A percentile compares a stretch with the other conserved stretches of the same genome.
phyloP scores from a whole-genome alignment of 176 grass and related monocot species.

The Lolium perenne region DNA sequence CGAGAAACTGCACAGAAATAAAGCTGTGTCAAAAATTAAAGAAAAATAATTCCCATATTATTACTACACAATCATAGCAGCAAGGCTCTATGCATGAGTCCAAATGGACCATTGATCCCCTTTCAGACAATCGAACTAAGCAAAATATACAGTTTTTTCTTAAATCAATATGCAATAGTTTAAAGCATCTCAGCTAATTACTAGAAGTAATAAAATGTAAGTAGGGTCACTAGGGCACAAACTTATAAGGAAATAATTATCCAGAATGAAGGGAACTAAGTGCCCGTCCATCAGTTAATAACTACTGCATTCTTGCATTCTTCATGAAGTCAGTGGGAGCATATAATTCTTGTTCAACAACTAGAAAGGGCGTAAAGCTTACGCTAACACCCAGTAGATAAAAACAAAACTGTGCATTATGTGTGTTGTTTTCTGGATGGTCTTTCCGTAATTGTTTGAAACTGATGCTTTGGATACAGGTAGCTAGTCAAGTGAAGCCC shows the following conservation, averaged over 20 bases:
- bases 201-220: background rate
- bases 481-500: background rate
- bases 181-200: background rate
- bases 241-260: slow-evolving; percentile 21
- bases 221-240: background rate
- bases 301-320: slow-evolving; percentile 6
- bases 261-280: background rate
- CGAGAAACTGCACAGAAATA: slow-evolving; percentile 71
- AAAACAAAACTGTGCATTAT: background rate
- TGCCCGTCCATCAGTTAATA: background rate
- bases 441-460: background rate
- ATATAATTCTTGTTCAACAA: background rate
- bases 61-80: background rate
- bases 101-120: background rate
- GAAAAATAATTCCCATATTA: background rate
- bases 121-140: background rate
- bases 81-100: background rate
- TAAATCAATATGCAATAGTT: background rate
- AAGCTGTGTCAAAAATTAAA: slow-evolving; percentile 12
- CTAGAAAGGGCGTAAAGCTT: slow-evolving; percentile 1
- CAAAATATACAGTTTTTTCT: background rate
- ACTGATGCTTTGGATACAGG: background rate
- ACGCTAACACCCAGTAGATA: background rate
- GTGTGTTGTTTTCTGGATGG: background rate
- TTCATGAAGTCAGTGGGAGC: slow-evolving; percentile 1